Conservation (phyloP, 169 alveolate genomes). For the Amoebophrya sp. region DNA sequence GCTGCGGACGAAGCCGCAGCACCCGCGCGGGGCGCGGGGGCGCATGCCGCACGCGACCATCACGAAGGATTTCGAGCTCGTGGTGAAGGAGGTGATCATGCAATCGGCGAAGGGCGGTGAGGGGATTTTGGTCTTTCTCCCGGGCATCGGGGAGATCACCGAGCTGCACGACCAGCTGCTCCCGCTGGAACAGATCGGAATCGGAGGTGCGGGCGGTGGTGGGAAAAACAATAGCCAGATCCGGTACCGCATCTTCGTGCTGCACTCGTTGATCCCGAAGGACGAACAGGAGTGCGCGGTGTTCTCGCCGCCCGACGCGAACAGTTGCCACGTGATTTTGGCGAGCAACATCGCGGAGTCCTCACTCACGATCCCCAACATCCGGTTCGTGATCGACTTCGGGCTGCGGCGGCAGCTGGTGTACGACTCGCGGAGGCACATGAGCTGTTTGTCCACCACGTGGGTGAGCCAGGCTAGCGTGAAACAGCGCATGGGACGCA, state of each 20-base stretch:
- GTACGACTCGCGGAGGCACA: slow-evolving; percentile 34
- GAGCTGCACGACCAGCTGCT: slow-evolving; percentile 30
- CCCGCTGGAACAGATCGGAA: neutral
- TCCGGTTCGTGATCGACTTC: slow-evolving; percentile 68
- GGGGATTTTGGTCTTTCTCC: slow-evolving; percentile 38
- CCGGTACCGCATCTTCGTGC: slow-evolving; percentile 30
- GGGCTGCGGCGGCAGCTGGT: slow-evolving; percentile 38
- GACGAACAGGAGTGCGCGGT: slow-evolving; percentile 37
- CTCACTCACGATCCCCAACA: slow-evolving; percentile 74
- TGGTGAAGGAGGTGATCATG: neutral
- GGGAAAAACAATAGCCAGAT: no score
- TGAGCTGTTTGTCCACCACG: slow-evolving; percentile 27
- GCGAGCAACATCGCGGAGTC: slow-evolving; percentile 85
- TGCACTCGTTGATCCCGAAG: slow-evolving; percentile 35
- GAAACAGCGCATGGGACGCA: slow-evolving; percentile 36
- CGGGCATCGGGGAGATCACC: slow-evolving; percentile 43
- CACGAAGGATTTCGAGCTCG: neutral
- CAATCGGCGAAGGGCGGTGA: slow-evolving; percentile 22
- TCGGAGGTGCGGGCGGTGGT: neutral
- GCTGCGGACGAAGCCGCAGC: neutral
- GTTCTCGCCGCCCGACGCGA: slow-evolving; percentile 9
- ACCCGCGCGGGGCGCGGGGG: neutral
- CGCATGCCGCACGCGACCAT: neutral
- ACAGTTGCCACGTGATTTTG: slow-evolving; percentile 39
- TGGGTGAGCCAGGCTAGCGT: slow-evolving; percentile 36